Conservation (phyloP, 805 yeast species). For the Nakazawaea siamensis region DNA sequence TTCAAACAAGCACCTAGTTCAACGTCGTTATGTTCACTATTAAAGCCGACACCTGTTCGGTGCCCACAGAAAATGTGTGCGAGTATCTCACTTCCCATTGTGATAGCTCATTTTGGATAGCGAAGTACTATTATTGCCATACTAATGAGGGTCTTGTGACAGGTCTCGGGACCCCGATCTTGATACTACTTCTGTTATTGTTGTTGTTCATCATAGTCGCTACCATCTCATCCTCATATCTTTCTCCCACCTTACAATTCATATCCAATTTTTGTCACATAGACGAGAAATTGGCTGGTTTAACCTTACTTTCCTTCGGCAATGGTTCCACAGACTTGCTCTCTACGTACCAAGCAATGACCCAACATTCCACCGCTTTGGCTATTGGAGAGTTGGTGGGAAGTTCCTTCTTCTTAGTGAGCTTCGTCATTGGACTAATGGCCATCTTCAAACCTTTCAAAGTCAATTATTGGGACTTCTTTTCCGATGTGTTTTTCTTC, state of each 20-base stretch:
- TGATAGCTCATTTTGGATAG: background rate
- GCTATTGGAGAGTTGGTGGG: constrained; percentile 50
- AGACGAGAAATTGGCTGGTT: constrained; percentile 74
- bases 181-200: constrained; percentile 15
- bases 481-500: constrained; percentile 57
- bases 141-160: background rate
- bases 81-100: constrained; percentile 2
- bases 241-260: constrained; percentile 70
- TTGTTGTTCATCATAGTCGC: constrained; percentile 60
- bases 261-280: constrained; percentile 55
- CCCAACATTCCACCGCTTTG: constrained; percentile 47
- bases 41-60: background rate
- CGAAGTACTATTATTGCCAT: constrained; percentile 2
- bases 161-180: constrained; percentile 3
- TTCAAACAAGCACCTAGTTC: no score
- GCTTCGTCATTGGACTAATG: constrained; percentile 44
- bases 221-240: constrained; percentile 69
- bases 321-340: constrained; percentile 90
- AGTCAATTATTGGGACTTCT: constrained; percentile 42
- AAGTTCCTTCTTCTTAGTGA: constrained; percentile 42
- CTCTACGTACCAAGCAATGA: constrained; percentile 77
- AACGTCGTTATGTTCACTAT: background rate
- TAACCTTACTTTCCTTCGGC: constrained; percentile 83
- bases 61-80: constrained; percentile 1
- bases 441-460: constrained; percentile 35